These are phyloP conservation scores for Leptomonas seymouri DNA, from an alignment of 208 protist genomes.

Conservation along the genomic window DNA sequence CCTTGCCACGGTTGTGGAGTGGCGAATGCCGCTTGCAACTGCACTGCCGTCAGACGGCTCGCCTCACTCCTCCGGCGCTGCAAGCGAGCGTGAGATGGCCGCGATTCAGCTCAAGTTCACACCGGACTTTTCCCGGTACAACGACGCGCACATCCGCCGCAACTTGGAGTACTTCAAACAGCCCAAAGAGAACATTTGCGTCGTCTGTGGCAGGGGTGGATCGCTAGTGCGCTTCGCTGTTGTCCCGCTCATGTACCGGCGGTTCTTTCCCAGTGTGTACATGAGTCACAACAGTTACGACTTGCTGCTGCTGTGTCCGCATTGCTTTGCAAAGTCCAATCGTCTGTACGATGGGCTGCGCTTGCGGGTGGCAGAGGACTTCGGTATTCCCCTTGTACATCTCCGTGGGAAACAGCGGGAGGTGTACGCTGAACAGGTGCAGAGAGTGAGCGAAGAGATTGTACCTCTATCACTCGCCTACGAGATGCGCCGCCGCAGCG, in stretches of 20 bases:
- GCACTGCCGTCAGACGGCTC: not conserved
- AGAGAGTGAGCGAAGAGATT: not conserved
- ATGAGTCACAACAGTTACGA: slow-evolving; percentile 84
- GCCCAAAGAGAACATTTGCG: slow-evolving; percentile 67
- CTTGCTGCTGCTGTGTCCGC: slow-evolving; percentile 58
- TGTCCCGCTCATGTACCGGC: slow-evolving; percentile 62
- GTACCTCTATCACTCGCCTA: not conserved
- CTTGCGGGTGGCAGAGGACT: slow-evolving; percentile 35
- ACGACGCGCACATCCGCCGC: slow-evolving; percentile 61
- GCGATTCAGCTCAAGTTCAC: slow-evolving; percentile 59
- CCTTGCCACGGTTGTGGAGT: slow-evolving; percentile 53
- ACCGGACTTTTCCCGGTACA: slow-evolving; percentile 59
- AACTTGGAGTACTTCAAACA: slow-evolving; percentile 69
- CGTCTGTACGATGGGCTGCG: slow-evolving; percentile 39
- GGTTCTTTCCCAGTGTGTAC: slow-evolving; percentile 72
- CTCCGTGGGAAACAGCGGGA: slow-evolving; percentile 23
- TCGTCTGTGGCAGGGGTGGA: slow-evolving; percentile 45
- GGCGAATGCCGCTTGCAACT: slow-evolving; percentile 7
- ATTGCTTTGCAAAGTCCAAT: slow-evolving; percentile 50
- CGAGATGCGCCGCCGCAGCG: slow-evolving; percentile 1
- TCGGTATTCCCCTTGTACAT: slow-evolving; percentile 49
- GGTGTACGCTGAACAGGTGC: slow-evolving; percentile 7
- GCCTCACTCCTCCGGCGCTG: not conserved
- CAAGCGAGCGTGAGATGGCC: slow-evolving; percentile 26
- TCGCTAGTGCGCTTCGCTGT: slow-evolving; percentile 62